Base-by-base conservation (phyloP, 257 asterid species). In the Lantana camara region DNA sequence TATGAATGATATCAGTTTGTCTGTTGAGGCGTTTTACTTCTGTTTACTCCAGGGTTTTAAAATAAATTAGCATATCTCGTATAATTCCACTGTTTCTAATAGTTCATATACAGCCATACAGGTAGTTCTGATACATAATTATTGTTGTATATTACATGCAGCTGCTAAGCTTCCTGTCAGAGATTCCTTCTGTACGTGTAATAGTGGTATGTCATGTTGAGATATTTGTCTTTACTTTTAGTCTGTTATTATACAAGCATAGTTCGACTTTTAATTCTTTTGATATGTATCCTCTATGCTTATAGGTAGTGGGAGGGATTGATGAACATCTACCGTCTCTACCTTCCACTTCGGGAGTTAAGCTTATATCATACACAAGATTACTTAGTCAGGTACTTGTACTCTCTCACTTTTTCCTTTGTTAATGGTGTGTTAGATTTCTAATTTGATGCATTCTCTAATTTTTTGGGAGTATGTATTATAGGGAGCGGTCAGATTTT, bases 271-370 rank as follows among this genome's bases (percentile, higher is more conserved):
- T 27, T 27, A n/a, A n/a, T 66, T 64, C 27, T 14, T 41, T 60
- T 62, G 46, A 69, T 47, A 7, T 51, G 47, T 56, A 9, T 50
- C 52, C 27, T 34, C 55, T 60, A 58, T 57, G 50, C 45, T 46
- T 15, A 54, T 73, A 93, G 99, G 99, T 93, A 42, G 94, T 93
- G 55, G 99, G 96, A 49, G 97, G 95, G 57, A 77, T 84, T 34
- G 95, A 90, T 73, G 91, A 88, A 60, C 89, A 90, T 80, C 88
- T 93, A 66, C 99, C 97, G 52, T 84, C 99, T 65, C 94, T 90
- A 74, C 97, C 99, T 47, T 76, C 86, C 20, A 61, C 78, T 41
- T 21, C 89, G 14, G 89, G 99, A 72, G 86, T 90, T 62, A 75
- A 79, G 82, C 75, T 87, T 59, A 53, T 93, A 66, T 90, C 97